phyloP scores from a whole-genome alignment of 1,139 yeast species.

The Nakaseomyces kungkrabaensis region DNA sequence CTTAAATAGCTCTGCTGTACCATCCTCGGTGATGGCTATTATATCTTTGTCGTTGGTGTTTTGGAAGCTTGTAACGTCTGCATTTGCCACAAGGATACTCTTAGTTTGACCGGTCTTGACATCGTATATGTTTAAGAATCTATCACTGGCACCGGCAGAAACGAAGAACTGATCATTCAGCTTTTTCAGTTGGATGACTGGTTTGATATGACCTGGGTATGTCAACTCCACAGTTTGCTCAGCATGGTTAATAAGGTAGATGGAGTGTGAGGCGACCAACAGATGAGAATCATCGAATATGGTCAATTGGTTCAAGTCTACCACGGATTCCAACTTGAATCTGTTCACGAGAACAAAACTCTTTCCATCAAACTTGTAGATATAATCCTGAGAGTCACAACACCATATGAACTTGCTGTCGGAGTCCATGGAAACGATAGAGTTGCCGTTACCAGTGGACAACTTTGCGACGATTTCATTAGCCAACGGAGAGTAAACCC shows the following conservation, averaged over 20 bases:
- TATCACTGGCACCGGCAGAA: constrained; percentile 65
- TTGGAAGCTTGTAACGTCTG: constrained; percentile 42
- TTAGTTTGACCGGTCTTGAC: constrained; percentile 30
- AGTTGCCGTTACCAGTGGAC: constrained; percentile 40
- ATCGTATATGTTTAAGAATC: constrained; percentile 64
- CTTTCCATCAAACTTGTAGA: constrained; percentile 55
- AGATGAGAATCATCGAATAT: constrained; percentile 24
- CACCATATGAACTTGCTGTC: constrained; percentile 46
- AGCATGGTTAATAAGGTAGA: constrained; percentile 40
- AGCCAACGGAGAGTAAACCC: constrained; percentile 59
- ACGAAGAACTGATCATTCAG: constrained; percentile 39
- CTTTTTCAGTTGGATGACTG: constrained; percentile 41
- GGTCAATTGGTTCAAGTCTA: constrained; percentile 17
- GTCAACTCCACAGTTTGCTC: constrained; percentile 35
- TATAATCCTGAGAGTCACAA: constrained; percentile 50
- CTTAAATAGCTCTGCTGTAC: constrained; percentile 54
- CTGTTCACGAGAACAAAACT: constrained; percentile 35
- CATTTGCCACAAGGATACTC: constrained; percentile 56
- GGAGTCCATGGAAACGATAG: constrained; percentile 43
- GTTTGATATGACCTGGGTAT: constrained; percentile 68
- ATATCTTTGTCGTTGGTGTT: constrained; percentile 38
- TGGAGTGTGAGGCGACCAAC: constrained; percentile 55
- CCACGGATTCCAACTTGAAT: constrained; percentile 34
- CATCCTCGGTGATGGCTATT: constrained; percentile 57
- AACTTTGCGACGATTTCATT: constrained; percentile 47